Evolutionary conservation across 139 green algal genomes (phyloP), one percentile per base, ranked within the genome.

Genomic region (Asterochloris erici): DNA sequence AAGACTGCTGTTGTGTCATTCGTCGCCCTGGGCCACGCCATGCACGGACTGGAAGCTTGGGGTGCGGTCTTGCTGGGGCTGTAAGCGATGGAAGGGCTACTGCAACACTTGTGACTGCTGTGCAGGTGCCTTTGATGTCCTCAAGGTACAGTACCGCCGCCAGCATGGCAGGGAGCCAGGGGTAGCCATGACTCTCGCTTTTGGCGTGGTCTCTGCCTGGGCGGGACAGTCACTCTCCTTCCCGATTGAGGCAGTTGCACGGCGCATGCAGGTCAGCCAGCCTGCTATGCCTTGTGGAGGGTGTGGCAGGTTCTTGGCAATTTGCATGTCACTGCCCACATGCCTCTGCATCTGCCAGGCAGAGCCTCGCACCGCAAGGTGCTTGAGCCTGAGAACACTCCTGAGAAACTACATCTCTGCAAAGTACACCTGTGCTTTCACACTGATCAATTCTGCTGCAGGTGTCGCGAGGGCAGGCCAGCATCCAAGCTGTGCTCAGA

Each of bases 191-290:
- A 85, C 81, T 12, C 81, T 94, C 14, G 78, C 81, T 21, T 89
- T 87, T 61, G 92, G 92, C 24, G 87, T 94, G 12, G 26, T 88
- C 11, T 85, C 87, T 0, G 88, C 90, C 13, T 92, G 92, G 79
- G 86, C 83, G 13, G 94, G 94, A 0, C 93, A 96, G 85, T 62
- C 93, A 14, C 87, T 96, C 26, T 89, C 94, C 9, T 97, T 92
- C 77, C 94, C 94, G 14, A 77, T 97, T 21, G 93, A 97, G 83
- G 90, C 93, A 4, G 83, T 97, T 10, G 85, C 89, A 0, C 79
- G 94, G 24, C 81, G 93, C 26, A 82, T 95, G 90, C 90, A 94
- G 83, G 79, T 93, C n/a, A 1, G 63, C 24, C 23, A 54, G 38
- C 38, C 38, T 54, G 38, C 38, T 54, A 6, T 54, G 38, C 38